phyloP scores from a whole-genome alignment of 164 flowering plant species.

The Aristolochia fimbriata region DNA sequence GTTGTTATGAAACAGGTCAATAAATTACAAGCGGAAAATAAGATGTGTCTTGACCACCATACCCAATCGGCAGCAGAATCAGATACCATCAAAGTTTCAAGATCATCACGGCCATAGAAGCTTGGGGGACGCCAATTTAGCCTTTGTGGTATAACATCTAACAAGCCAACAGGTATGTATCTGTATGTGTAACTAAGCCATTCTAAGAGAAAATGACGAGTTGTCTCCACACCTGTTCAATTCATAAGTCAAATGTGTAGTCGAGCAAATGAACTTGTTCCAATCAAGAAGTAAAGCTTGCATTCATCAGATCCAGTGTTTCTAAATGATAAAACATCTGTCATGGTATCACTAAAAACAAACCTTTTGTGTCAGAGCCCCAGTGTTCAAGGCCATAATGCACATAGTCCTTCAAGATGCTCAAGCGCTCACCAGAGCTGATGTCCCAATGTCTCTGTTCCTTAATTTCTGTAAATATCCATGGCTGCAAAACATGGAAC shows the following conservation, averaged over 20 bases:
- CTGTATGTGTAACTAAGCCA: constrained; percentile 91
- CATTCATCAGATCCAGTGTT: too few relatives aligned
- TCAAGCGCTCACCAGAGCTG: constrained; percentile 71
- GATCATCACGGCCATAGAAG: constrained; percentile 75
- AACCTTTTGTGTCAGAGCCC: constrained; percentile 98
- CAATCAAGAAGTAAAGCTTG: too few relatives aligned
- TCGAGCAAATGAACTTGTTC: too few relatives aligned
- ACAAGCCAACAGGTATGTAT: constrained; percentile 79
- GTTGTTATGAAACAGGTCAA: neutral
- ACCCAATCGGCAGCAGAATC: constrained; percentile 99
- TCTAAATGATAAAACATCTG: too few relatives aligned
- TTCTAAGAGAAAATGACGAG: constrained; percentile 88
- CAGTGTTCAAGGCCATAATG: constrained; percentile 88
- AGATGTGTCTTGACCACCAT: constrained; percentile 3
- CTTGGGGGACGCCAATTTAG: constrained; percentile 96
- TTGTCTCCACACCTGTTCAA: constrained; percentile 80
- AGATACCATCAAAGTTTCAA: constrained; percentile 93
- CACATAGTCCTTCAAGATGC: constrained; percentile 69
- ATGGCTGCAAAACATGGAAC: constrained; percentile 53
- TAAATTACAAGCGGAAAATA: neutral
- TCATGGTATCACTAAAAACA: neutral
- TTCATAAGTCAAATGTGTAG: neutral
- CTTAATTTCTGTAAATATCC: constrained; percentile 96
- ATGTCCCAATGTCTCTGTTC: constrained; percentile 99
- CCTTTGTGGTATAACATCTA: constrained; percentile 73